phyloP scores from a whole-genome alignment of 192 early-diverging fungal genomes.

The Coemansia sp. region DNA sequence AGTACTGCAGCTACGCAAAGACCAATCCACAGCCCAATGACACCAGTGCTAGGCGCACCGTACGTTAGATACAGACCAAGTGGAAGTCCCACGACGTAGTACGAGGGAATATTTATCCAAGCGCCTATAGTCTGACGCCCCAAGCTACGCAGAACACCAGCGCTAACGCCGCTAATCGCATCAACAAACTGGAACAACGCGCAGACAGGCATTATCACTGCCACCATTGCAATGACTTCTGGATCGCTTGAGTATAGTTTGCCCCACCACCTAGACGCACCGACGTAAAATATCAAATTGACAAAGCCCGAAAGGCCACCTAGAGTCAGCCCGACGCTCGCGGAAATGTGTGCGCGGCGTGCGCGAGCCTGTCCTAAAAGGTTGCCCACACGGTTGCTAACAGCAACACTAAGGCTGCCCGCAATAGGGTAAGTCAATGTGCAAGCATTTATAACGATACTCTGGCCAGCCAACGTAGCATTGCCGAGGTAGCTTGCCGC shows the following conservation, averaged over 20 bases:
- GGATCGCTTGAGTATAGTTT: conserved; percentile 66
- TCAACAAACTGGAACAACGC: conserved; percentile 69
- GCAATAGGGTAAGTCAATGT: conserved; percentile 52
- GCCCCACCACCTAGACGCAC: conserved; percentile 45
- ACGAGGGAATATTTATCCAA: conserved; percentile 52
- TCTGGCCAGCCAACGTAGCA: conserved; percentile 57
- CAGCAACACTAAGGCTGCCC: conserved; percentile 48
- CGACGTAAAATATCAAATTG: conserved; percentile 14
- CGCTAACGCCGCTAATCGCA: conserved; percentile 60
- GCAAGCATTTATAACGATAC: conserved; percentile 57
- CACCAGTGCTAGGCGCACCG: conserved; percentile 36
- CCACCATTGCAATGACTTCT: conserved; percentile 67
- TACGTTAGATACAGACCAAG: conserved; percentile 57
- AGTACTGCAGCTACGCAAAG: conserved; percentile 31
- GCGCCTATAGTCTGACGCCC: conserved; percentile 57
- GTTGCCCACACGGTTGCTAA: conserved; percentile 57
- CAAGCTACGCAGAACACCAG: conserved; percentile 56
- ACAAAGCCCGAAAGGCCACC: conserved; percentile 12
- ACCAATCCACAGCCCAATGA: conserved; percentile 51
- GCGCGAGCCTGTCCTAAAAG: conserved; percentile 43
- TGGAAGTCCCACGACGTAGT: conserved; percentile 57
- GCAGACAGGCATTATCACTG: conserved; percentile 72
- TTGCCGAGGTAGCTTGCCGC: conserved; percentile 60
- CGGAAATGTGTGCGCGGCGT: conserved; percentile 32
- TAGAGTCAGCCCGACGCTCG: conserved; percentile 26